Evolutionary conservation across 2,329 filamentous ascomycete genomes (phyloP).

Genomic region (Aureobasidium vineae): DNA sequence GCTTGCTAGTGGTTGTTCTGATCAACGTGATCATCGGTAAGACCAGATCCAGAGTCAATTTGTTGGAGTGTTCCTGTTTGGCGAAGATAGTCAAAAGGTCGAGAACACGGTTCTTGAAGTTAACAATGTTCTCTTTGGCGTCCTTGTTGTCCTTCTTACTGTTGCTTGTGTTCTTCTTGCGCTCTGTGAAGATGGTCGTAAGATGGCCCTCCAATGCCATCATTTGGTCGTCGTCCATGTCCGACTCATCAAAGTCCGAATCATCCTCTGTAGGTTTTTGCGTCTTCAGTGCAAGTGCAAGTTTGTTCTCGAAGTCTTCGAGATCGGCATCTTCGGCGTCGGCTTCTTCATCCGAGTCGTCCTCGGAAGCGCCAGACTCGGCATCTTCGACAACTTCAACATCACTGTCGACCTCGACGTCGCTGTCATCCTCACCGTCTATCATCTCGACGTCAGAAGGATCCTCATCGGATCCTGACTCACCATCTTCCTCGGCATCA

Average conservation of each 20-base stretch:
- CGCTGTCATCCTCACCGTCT: conserved; percentile 34
- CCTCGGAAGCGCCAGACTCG: conserved; percentile 31
- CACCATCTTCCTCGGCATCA: conserved; percentile 44
- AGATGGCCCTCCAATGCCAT: conserved; percentile 81
- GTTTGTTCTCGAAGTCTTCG: conserved; percentile 67
- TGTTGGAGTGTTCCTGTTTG: conserved; percentile 69
- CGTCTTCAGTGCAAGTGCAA: conserved; percentile 75
- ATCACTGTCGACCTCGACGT: conserved; percentile 33
- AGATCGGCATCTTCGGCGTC: conserved; percentile 53
- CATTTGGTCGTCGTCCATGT: conserved; percentile 98
- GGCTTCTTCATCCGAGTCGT: conserved; percentile 33
- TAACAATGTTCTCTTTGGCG: conserved; percentile 82
- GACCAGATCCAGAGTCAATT: conserved; percentile 66
- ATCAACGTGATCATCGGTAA: conserved; percentile 74
- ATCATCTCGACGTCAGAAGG: conserved; percentile 40
- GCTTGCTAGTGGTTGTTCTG: conserved; percentile 72
- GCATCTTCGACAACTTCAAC: conserved; percentile 32
- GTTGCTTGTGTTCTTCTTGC: conserved; percentile 60
- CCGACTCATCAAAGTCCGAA: conserved; percentile 62
- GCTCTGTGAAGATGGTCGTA: conserved; percentile 78
- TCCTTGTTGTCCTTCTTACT: conserved; percentile 84
- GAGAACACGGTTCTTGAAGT: conserved; percentile 92
- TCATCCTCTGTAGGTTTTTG: conserved; percentile 55
- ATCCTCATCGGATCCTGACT: conserved; percentile 42
- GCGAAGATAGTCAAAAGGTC: conserved; percentile 85